Evolutionary conservation across 2,329 filamentous ascomycete species (phyloP).

Genomic region (Botrytis elliptica): DNA sequence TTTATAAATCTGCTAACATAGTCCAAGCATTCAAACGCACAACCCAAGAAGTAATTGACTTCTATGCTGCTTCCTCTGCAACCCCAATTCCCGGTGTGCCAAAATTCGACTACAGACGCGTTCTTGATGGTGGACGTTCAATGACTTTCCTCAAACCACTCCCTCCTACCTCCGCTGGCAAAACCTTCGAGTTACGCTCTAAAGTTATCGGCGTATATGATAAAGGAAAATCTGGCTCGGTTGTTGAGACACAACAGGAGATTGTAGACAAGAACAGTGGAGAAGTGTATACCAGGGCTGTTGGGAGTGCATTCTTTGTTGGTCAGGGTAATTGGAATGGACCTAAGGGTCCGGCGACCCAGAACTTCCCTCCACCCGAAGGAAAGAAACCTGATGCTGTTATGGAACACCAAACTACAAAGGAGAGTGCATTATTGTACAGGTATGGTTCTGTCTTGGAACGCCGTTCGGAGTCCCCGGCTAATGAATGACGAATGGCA

Average conservation of each 20-base stretch:
- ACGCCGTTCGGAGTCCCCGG: neutral
- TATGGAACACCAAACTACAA: conserved; percentile 67
- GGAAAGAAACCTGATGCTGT: conserved; percentile 68
- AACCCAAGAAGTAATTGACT: conserved; percentile 66
- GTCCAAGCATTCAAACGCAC: conserved; percentile 62
- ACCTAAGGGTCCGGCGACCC: conserved; percentile 79
- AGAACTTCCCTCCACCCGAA: conserved; percentile 75
- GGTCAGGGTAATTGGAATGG: conserved; percentile 79
- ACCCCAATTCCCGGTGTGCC: conserved; percentile 63
- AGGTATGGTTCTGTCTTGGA: conserved; percentile 43
- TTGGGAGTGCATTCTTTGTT: conserved; percentile 64
- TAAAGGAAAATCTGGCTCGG: conserved; percentile 68
- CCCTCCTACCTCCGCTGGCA: conserved; percentile 58
- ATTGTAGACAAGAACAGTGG: conserved; percentile 59
- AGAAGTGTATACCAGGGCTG: conserved; percentile 59
- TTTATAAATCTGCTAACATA: conserved; percentile 19
- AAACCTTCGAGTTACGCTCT: conserved; percentile 60
- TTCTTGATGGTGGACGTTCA: conserved; percentile 67
- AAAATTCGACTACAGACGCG: conserved; percentile 60
- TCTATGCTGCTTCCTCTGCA: conserved; percentile 58
- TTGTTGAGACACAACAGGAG: conserved; percentile 64
- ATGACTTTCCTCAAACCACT: conserved; percentile 63
- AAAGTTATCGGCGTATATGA: conserved; percentile 71
- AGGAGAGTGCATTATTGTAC: conserved; percentile 74
- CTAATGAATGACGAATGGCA: conserved; percentile 43